These are phyloP conservation scores for Toxicodendron radicans DNA, from an alignment of 345 rosid genomes.

Conservation along the genomic window DNA sequence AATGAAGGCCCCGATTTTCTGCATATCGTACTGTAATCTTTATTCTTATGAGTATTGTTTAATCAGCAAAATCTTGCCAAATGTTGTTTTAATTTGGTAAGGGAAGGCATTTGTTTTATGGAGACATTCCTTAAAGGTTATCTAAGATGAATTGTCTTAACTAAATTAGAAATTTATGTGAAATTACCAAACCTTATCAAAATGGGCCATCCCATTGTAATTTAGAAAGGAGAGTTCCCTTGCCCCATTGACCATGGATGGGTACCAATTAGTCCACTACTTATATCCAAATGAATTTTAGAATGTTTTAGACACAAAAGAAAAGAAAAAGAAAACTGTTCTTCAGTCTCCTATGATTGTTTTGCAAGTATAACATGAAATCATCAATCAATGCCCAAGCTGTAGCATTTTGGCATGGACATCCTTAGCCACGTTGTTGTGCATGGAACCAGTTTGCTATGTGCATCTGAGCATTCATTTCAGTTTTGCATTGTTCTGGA, in stretches of 20 bases:
- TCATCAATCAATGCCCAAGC: not conserved
- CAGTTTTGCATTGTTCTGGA: not conserved
- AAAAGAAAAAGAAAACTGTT: not conserved
- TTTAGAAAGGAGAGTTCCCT: conserved; percentile 1
- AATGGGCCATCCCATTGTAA: not conserved
- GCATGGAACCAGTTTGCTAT: not conserved
- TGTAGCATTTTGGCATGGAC: not conserved
- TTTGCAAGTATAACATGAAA: not conserved
- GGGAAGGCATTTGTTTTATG: not conserved
- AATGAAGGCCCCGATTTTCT: not conserved
- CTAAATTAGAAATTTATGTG: not conserved
- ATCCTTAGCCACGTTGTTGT: not conserved
- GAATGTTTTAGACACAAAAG: not conserved
- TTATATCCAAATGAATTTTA: not conserved
- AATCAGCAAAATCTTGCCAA: not conserved
- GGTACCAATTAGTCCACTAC: not conserved
- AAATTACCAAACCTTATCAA: not conserved
- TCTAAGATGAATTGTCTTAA: not conserved
- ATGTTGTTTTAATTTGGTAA: not conserved
- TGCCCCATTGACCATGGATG: not conserved
- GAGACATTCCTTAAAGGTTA: not conserved
- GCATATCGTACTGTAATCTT: not conserved
- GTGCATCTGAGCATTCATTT: not conserved
- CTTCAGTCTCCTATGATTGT: not conserved
- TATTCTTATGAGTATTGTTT: not conserved